Base-by-base conservation (phyloP, 2,329 filamentous ascomycete species). In the Colletotrichum euphorbiae region DNA sequence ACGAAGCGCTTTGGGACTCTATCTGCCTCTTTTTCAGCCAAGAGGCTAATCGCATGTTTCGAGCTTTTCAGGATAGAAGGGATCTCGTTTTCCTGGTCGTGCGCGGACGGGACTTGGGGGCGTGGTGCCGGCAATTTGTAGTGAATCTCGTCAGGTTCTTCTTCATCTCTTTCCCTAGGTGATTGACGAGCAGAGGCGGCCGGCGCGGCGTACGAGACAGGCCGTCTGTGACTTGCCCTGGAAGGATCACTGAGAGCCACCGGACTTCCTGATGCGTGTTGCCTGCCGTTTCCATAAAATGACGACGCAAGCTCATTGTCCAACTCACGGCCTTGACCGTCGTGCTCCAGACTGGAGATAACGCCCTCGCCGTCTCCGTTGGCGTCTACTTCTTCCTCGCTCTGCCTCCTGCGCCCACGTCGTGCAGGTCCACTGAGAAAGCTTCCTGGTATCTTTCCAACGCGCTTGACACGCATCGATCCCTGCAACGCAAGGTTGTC, bases 71-170 rank as follows among this genome's bases (percentile, higher is more conserved):
- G 91, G 0, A 88, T 91, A 28, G 90, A 87, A 3, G 90, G 90
- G 3, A 88, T 85, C 69, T 96, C 89, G 75, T 98, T 98, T 77
- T 98, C 94, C 76, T 97, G 93, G 73, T 97, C 93, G 69, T 91
- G 85, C 3, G 81, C 80, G 1, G 90, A 87, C 17, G 90, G 88
- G 52, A 92, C 76, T 57, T 87, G 83, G 8, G 85, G 79, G 17
- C 87, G 85, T 40, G 85, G 80, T 12, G 83, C 82, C 51, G 87
- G 87, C 13, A 88, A 78, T 72, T 84, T 88, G 76, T 89, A 90
- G 6, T 76, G 79, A 54, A 80, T 80, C 46, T 79, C 81, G 73
- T 74, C 78, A 4, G 78, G 74, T 36, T 80, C 83, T 19, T 81
- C 79, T 31, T 80, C 83, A n/a, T 80, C 79, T 31, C 71, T 70